Evolutionary conservation across 2,329 filamentous ascomycete genomes (phyloP).

Genomic region (Erysiphe pulchra): DNA sequence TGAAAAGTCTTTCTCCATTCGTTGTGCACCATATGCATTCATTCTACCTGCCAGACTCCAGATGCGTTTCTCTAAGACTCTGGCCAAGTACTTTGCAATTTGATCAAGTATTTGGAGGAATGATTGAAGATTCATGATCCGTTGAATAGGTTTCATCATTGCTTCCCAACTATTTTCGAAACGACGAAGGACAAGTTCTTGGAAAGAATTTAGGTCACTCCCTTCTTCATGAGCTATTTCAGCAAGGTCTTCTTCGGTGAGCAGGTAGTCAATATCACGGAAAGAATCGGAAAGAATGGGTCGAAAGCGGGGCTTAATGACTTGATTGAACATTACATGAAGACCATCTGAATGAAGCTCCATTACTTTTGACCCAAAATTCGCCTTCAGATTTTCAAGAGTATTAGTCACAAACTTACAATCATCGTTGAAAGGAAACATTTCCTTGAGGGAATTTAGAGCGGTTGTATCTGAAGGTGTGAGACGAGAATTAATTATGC

Average conservation of each 20-base stretch:
- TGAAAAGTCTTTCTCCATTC: constrained; percentile 63
- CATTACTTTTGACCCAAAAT: constrained; percentile 51
- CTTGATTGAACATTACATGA: constrained; percentile 63
- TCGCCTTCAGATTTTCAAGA: constrained; percentile 40
- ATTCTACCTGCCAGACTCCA: constrained; percentile 52
- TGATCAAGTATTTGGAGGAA: constrained; percentile 52
- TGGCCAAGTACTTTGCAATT: constrained; percentile 49
- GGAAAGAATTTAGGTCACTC: constrained; percentile 19
- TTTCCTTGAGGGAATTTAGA: constrained; percentile 22
- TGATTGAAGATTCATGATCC: constrained; percentile 55
- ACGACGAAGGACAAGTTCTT: constrained; percentile 48
- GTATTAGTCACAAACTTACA: constrained; percentile 39
- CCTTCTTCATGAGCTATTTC: constrained; percentile 26
- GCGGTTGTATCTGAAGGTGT: constrained; percentile 18
- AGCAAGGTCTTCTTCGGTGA: constrained; percentile 33
- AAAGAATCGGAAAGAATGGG: constrained; percentile 73
- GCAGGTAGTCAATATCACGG: constrained; percentile 68
- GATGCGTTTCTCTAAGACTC: constrained; percentile 66
- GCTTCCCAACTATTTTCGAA: constrained; percentile 74
- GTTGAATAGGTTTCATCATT: constrained; percentile 60
- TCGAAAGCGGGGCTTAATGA: constrained; percentile 62
- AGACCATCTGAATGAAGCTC: constrained; percentile 70
- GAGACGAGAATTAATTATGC: constrained; percentile 53
- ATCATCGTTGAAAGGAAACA: constrained; percentile 65
- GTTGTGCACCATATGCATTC: constrained; percentile 57